A percentile compares a stretch with the other conserved stretches of the same genome.
phyloP scores from a whole-genome alignment of 495 filamentous ascomycete species.

The Penicillium canariense region DNA sequence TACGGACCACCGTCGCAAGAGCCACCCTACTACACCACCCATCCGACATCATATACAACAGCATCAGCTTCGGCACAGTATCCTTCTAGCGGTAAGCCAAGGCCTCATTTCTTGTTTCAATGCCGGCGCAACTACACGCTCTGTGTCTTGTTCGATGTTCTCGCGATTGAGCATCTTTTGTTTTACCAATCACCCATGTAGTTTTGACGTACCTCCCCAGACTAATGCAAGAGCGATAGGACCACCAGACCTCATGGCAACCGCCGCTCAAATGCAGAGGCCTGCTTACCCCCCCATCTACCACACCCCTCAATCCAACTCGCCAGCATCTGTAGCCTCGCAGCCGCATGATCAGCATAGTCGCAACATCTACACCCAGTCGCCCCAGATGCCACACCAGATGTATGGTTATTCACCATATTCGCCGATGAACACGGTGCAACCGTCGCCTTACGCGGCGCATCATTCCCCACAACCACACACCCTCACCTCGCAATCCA shows the following conservation, averaged over 20 bases:
- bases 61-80: constrained; percentile 66
- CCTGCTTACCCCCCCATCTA: constrained; percentile 84
- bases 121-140: neutral
- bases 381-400: constrained; percentile 71
- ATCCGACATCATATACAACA: constrained; percentile 72
- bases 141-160: no score
- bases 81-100: constrained; percentile 73
- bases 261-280: constrained; percentile 76
- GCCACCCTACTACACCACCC: constrained; percentile 64
- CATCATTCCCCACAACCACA: constrained; percentile 70
- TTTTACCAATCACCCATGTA: neutral
- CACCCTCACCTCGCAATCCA: constrained; percentile 58
- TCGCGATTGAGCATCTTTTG: no score
- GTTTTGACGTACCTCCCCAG: no score
- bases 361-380: constrained; percentile 77
- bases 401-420: constrained; percentile 77
- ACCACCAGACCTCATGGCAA: constrained; percentile 89
- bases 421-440: constrained; percentile 66
- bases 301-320: constrained; percentile 93
- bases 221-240: constrained; percentile 46
- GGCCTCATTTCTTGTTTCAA: neutral
- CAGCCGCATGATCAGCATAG: constrained; percentile 84
- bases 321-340: constrained; percentile 92
- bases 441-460: constrained; percentile 71
- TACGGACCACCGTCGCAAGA: constrained; percentile 67